Base-by-base conservation (phyloP, 2,329 filamentous ascomycete species). In the Berkeleyomyces basicola region DNA sequence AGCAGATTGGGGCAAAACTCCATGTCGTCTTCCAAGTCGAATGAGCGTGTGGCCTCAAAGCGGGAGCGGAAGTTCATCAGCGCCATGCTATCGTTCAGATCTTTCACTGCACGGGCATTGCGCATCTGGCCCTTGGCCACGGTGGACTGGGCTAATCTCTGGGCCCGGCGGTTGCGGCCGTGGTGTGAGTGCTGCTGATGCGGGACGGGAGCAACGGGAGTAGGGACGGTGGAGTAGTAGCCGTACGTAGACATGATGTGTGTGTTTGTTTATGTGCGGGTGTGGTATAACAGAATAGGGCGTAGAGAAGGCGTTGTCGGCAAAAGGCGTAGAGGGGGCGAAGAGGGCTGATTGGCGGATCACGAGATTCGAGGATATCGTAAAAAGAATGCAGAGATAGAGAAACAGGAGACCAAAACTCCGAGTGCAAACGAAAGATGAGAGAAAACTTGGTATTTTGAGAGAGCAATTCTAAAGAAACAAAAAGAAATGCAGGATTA, bases 11-110 rank as follows among this genome's bases (percentile, higher is more conserved):
- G 92, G 76, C 91, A 96, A 75, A 97, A 97, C 74, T 96, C 87
- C 76, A 96, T 81, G 73, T 97, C 92, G 72, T 97, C 92, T 71
- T 96, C 92, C 66, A 97, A 81, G 69, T 97, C 92, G 71, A 97
- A 97, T 7, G 91, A 96, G 65, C 90, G 84, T 65, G 88, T 90
- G 67, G 90, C 88, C 76, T 97, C 91, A 69, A 95, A 95, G 71
- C 90, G 86, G 68, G 83, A 83, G 68, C 92, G 87, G 77, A 95
- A 96, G 66, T 85, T 83, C 65, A 82, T 81, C 65, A 95, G 78
- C 59, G 85, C 82, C 23, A 84, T 83, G n/a, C 86, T 80, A 69
- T 84, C 84, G 33, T 59, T 61, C 67, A 90, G 77, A 73, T 96
- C 90, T 74, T 95, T 91, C 76, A 62, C 61, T 70, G 85, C 88